A percentile compares a stretch with the other conserved stretches of the same genome.
phyloP scores from a whole-genome alignment of 805 yeast genomes.

The Candida vartiovaarae region DNA sequence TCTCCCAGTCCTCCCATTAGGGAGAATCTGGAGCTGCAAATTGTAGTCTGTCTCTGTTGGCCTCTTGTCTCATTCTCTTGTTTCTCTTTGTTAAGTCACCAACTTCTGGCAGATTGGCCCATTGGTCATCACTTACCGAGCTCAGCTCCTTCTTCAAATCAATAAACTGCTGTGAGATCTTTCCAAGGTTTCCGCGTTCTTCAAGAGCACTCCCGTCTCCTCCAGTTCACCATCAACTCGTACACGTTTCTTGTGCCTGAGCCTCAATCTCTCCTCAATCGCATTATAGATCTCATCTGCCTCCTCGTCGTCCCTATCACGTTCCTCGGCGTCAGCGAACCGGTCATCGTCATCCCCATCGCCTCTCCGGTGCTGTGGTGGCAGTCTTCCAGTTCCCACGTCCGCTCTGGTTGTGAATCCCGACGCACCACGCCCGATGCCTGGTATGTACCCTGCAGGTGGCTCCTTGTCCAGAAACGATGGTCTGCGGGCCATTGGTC shows the following conservation, averaged over 20 bases:
- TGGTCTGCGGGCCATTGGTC: slow-evolving; percentile 3
- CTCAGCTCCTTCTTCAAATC: slow-evolving; percentile 62
- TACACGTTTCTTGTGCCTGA: slow-evolving; percentile 21
- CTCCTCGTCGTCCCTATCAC: slow-evolving; percentile 57
- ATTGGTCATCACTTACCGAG: slow-evolving; percentile 56
- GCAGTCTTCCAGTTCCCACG: slow-evolving; percentile 42
- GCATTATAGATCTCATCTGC: slow-evolving; percentile 65
- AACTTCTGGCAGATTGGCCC: slow-evolving; percentile 83
- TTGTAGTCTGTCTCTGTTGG: slow-evolving; percentile 56
- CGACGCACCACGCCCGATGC: slow-evolving; percentile 91
- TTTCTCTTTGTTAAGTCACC: slow-evolving; percentile 79
- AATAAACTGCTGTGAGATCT: slow-evolving; percentile 49
- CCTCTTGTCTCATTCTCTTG: slow-evolving; percentile 59
- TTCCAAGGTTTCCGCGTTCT: slow-evolving; percentile 7
- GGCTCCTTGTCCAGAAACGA: slow-evolving; percentile 74
- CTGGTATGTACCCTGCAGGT: slow-evolving; percentile 87
- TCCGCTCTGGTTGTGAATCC: slow-evolving; percentile 89
- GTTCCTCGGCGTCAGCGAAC: slow-evolving; percentile 25
- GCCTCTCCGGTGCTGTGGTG: slow-evolving; percentile 20
- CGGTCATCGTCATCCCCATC: slow-evolving; percentile 13
- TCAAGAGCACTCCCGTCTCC: slow-evolving; percentile 12
- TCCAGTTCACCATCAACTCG: slow-evolving; percentile 24
- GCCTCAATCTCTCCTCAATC: slow-evolving; percentile 51
- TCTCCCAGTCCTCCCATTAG: slow-evolving; percentile 36
- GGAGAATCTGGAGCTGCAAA: slow-evolving; percentile 80